Evolutionary conservation across 305 asterid species (phyloP), one percentile per base, ranked within the genome.

Genomic region (Fraxinus angustifolia): DNA sequence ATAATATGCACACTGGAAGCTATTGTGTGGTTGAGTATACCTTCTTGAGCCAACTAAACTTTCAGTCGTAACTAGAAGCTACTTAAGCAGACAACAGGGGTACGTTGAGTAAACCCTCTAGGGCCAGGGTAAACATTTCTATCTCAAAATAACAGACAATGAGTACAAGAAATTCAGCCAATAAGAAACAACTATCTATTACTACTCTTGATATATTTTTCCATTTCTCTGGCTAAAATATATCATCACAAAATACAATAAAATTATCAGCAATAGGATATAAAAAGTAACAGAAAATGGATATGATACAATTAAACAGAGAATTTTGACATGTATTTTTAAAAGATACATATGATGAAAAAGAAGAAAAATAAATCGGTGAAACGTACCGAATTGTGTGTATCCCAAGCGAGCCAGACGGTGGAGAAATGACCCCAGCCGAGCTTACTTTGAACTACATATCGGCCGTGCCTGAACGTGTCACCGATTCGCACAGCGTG

Each of bases 381-480:
- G 79, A 78, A 83, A 1, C 38, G 74, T 89, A 95, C 99, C 83
- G 97, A 93, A 87, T 91, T 93, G 6, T 88, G 93, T 73, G 91
- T 88, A 81, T 95, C 99, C 98, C 98, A 95, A 85, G 97, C 94
- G 6, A 95, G 94, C 99, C 98, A 95, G 78, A 95, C 99, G 79
- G 99, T 93, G 79, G 98, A 93, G 83, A 95, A 95, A 78, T 95
- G 98, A 30, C 99, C 99, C 99, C 99, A 95, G 11, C 99, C 99
- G 48, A 95, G 99, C 88, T 95, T 95, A 83, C 93, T 90, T 91
- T 95, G 98, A 62, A 95, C 98, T 53, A 92, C 94, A 82, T 93
- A 95, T 81, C 99, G 87, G 8, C 96, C 96, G 71, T 93, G 94
- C 86, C 93, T 95, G 83, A 95, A 95, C 2, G 93, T 79, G 71